Conservation (phyloP, 805 yeast species). For the Phaffomyces thermotolerans region DNA sequence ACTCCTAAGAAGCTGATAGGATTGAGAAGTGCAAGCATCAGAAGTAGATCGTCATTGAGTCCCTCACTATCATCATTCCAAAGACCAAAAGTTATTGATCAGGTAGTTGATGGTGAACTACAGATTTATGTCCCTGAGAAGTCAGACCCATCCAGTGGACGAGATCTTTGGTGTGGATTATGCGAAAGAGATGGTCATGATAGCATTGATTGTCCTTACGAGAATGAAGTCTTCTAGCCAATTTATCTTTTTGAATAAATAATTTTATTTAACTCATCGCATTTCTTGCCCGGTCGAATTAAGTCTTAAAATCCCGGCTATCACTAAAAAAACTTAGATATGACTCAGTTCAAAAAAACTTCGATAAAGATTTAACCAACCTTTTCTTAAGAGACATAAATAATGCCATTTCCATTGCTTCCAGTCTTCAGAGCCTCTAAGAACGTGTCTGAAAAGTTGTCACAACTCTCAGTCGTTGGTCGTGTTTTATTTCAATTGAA, state of each 20-base stretch:
- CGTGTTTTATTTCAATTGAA: conserved; percentile 19
- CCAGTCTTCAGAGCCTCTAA: conserved; percentile 23
- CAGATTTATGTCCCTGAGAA: conserved; percentile 45
- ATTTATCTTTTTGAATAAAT: too few relatives aligned
- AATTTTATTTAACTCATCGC: too few relatives aligned
- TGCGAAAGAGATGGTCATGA: conserved; percentile 90
- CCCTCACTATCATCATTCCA: neutral
- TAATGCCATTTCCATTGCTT: conserved; percentile 33
- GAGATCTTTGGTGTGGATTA: conserved; percentile 81
- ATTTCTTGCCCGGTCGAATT: neutral
- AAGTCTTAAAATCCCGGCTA: neutral
- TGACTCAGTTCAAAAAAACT: conserved; percentile 1
- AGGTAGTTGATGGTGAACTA: conserved; percentile 29
- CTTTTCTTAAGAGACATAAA: neutral
- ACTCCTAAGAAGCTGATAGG: neutral
- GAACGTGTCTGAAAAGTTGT: conserved; percentile 2
- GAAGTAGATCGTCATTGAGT: neutral
- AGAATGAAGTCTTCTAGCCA: conserved; percentile 20
- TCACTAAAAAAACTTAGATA: neutral
- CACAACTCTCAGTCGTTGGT: conserved; percentile 22
- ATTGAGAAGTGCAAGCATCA: neutral
- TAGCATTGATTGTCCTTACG: conserved; percentile 83
- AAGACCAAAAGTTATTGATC: conserved; percentile 22
- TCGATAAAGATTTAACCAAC: neutral
- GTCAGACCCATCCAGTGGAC: conserved; percentile 66